A percentile compares a stretch with the other conserved stretches of the same genome.
These are phyloP conservation scores for Spiraea crenata DNA, from an alignment of 331 rosid genomes.

Conservation along the genomic window DNA sequence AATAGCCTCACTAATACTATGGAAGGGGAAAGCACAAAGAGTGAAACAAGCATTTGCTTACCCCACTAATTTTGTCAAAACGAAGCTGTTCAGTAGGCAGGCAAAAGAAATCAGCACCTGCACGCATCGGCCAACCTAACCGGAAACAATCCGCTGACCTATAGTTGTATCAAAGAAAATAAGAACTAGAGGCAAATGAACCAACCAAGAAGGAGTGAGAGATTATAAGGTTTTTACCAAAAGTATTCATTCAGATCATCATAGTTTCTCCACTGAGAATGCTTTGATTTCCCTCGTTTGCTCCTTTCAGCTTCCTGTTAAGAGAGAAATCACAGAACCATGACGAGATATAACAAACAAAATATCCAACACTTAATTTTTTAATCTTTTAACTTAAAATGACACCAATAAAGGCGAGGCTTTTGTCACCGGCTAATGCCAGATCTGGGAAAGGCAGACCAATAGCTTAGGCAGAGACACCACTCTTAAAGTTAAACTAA, in stretches of 20 bases:
- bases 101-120: constrained; percentile 88
- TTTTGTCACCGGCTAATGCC: background rate
- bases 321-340: constrained; percentile 21
- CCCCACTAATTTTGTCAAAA: constrained; percentile 57
- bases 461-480: background rate
- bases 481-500: background rate
- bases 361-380: constrained; percentile 9
- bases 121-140: constrained; percentile 99
- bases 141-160: constrained; percentile 99
- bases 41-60: constrained; percentile 30
- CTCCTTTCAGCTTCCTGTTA: constrained; percentile 79
- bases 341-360: constrained; percentile 16
- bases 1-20: background rate
- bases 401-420: background rate
- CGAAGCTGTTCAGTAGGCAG: constrained; percentile 15
- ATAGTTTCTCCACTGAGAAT: constrained; percentile 97
- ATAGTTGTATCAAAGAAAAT: constrained; percentile 28
- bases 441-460: background rate
- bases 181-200: constrained; percentile 17
- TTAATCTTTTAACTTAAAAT: background rate
- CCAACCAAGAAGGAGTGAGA: background rate
- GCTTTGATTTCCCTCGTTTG: constrained; percentile 87
- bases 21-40: background rate
- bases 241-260: constrained; percentile 96
- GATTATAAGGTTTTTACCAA: constrained; percentile 51